Percentiles rank a stretch among this genome's conserved stretches.
Conservation (phyloP, 2,329 filamentous ascomycete species). For the Sarocladiaceae sp. region DNA sequence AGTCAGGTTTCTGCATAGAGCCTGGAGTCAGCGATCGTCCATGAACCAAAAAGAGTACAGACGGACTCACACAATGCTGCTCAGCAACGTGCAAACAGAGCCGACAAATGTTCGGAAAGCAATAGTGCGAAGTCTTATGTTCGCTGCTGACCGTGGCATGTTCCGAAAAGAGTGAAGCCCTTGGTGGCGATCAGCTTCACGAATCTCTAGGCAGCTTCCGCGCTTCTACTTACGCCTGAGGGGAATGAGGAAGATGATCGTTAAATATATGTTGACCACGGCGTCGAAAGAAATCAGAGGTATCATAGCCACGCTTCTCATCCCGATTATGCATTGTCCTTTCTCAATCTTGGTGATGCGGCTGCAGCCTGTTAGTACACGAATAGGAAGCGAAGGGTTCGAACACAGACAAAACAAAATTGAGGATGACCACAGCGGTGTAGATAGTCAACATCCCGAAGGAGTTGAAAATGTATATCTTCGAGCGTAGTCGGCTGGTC, state of each 20-base stretch:
- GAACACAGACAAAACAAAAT: conserved; percentile 50
- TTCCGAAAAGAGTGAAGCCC: conserved; percentile 50
- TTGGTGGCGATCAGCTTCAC: conserved; percentile 17
- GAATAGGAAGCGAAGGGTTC: neutral
- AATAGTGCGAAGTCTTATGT: conserved; percentile 39
- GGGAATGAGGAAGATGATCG: conserved; percentile 55
- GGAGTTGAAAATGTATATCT: conserved; percentile 55
- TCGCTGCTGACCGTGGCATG: conserved; percentile 33
- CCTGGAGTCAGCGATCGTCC: neutral
- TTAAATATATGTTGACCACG: conserved; percentile 57
- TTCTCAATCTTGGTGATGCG: conserved; percentile 50
- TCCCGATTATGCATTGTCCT: conserved; percentile 55
- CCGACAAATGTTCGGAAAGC: conserved; percentile 55
- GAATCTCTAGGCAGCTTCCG: neutral
- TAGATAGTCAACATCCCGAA: conserved; percentile 47
- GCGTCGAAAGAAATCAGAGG: conserved; percentile 56
- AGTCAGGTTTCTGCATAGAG: conserved; percentile 50
- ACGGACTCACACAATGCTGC: conserved; percentile 46
- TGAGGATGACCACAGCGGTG: conserved; percentile 44
- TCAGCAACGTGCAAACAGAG: conserved; percentile 48
- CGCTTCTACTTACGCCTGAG: conserved; percentile 38
- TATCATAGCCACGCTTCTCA: conserved; percentile 51
- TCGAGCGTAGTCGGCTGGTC: conserved; percentile 47
- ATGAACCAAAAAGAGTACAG: neutral
- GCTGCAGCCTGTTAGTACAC: conserved; percentile 23